Conservation (phyloP, 169 alveolate species). For the Babesia gibsoni region DNA sequence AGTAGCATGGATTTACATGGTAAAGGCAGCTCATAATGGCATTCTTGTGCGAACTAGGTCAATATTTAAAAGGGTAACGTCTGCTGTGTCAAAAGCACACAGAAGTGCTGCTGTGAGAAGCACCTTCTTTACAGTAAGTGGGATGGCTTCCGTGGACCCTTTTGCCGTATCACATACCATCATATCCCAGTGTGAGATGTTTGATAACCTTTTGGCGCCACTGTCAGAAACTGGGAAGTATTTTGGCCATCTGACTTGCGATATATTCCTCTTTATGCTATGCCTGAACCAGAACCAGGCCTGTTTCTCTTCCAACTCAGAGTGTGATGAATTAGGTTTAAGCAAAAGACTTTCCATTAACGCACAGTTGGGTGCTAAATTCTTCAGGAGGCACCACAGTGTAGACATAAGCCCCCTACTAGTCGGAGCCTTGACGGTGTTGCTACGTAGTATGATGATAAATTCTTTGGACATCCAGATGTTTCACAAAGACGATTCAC, state of each 20-base stretch:
- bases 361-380: constrained; percentile 35
- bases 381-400: constrained; percentile 43
- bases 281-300: constrained; percentile 13
- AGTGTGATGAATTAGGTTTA: constrained; percentile 22
- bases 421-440: constrained; percentile 2
- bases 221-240: constrained; percentile 54
- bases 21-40: constrained; percentile 3
- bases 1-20: constrained; percentile 5
- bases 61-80: constrained; percentile 55
- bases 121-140: constrained; percentile 44
- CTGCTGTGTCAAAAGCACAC: constrained; percentile 7
- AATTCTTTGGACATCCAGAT: not conserved
- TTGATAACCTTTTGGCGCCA: constrained; percentile 55
- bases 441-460: constrained; percentile 11
- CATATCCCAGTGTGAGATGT: constrained; percentile 58
- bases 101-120: constrained; percentile 53
- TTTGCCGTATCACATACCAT: constrained; percentile 35
- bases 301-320: not conserved
- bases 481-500: not conserved
- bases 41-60: constrained; percentile 3
- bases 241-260: constrained; percentile 36
- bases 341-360: constrained; percentile 26
- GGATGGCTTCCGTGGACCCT: constrained; percentile 55
- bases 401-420: constrained; percentile 42
- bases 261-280: constrained; percentile 41